phyloP scores from a whole-genome alignment of 2,329 filamentous ascomycete species.

The Phyllosticta capitalensis region DNA sequence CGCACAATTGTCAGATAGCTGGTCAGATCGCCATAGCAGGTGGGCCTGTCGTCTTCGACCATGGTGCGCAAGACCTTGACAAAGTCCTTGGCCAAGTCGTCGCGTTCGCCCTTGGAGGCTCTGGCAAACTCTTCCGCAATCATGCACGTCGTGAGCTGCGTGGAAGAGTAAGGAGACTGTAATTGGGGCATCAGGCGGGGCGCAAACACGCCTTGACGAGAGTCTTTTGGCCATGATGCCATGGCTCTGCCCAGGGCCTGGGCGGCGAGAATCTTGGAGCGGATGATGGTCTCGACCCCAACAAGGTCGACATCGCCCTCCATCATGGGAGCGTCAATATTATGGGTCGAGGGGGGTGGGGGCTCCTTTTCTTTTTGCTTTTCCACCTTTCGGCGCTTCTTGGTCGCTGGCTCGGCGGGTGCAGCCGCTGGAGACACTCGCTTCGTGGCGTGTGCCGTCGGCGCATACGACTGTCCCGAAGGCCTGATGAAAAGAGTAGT shows the following conservation, averaged over 20 bases:
- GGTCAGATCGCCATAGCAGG: constrained; percentile 80
- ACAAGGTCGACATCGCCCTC: constrained; percentile 93
- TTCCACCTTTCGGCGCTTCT: constrained; percentile 75
- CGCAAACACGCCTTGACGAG: constrained; percentile 54
- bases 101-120: constrained; percentile 31
- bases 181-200: constrained; percentile 57
- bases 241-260: constrained; percentile 80
- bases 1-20: constrained; percentile 83
- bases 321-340: constrained; percentile 97
- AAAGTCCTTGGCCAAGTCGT: constrained; percentile 49
- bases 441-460: constrained; percentile 24
- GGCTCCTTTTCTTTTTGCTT: constrained; percentile 51
- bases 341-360: constrained; percentile 58
- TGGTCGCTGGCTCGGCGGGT: constrained; percentile 54
- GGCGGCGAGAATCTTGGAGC: constrained; percentile 80
- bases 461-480: constrained; percentile 73
- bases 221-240: constrained; percentile 57
- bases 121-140: constrained; percentile 83
- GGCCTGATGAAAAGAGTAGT: constrained; percentile 82
- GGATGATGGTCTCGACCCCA: constrained; percentile 75
- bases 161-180: constrained; percentile 67
- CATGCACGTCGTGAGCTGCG: constrained; percentile 73
- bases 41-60: constrained; percentile 70
- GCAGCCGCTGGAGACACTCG: constrained; percentile 21
- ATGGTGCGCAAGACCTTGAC: constrained; percentile 60